Base-by-base conservation (phyloP, 805 yeast species). In the Ogataea neopini region DNA sequence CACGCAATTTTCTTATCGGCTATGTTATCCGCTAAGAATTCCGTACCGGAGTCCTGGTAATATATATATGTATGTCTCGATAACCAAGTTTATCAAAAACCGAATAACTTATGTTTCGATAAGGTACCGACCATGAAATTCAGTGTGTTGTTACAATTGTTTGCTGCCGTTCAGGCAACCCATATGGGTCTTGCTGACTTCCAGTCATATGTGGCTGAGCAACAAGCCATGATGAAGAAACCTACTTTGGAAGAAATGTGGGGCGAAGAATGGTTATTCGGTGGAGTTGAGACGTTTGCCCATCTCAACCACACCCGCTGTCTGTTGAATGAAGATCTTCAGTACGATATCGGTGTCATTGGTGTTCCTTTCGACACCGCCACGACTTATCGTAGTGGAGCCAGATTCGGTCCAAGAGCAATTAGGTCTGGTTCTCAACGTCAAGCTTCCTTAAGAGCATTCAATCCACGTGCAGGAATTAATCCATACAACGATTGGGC, bases 331-430 rank as follows among this genome's bases (percentile, higher is more conserved):
- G 64, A 77, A 36, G 71, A 74, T 4, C 51, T 62, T 6, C 58
- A 69, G 1, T 88, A 74, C 55, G 96, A 88, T 56, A 76, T 88
- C 41, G 96, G 83, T 0, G 53, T 88, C 11, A 73, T 87, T 47
- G 96, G 96, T 4, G 84, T 85, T 1, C 95, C 95, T 0, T 88
- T 87, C 57, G 96, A 87, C 60, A 87, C 94, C 6, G 92, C 92
- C 0, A 83, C 83, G 0, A 76, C 90, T 0, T 87, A 81, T 63
- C 73, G 95, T 43, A 77, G 91, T 0, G 95, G 96, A 6, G 91
- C 95, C 2, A 68, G 96, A 45, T 87, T 87, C 66, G 96, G 96
- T 2, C 96, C 92, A 3, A 67, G 82, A 43, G 85, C 86, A 10
- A 82, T 84, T 43, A 68, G 91, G 53, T 69, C 75, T 2, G 86